Percentiles rank a stretch among this genome's conserved stretches.
phyloP scores from a whole-genome alignment of 768 basidiomycete genomes.

The Pleurotus djamor region DNA sequence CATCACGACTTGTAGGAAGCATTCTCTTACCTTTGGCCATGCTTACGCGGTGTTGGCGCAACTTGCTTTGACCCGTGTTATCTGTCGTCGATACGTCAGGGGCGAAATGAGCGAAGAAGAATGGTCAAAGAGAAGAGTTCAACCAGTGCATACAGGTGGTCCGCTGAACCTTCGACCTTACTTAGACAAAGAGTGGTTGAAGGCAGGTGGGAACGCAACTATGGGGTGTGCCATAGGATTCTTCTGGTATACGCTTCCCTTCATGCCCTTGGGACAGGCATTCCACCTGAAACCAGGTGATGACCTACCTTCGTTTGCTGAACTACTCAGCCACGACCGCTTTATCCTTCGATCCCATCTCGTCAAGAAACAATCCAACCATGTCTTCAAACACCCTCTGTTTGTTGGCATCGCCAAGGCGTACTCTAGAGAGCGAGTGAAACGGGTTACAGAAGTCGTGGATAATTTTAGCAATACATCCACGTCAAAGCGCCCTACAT shows the following conservation, averaged over 20 bases:
- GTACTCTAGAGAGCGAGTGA: slow-evolving; percentile 22
- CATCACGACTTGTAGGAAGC: slow-evolving; percentile 31
- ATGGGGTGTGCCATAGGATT: slow-evolving; percentile 41
- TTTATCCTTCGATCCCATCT: slow-evolving; percentile 42
- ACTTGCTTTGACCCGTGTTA: slow-evolving; percentile 47
- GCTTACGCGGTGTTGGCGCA: slow-evolving; percentile 49
- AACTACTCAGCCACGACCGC: slow-evolving; percentile 41
- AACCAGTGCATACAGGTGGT: slow-evolving; percentile 47
- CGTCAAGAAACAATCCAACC: slow-evolving; percentile 31
- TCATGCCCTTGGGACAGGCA: slow-evolving; percentile 38
- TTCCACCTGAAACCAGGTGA: slow-evolving; percentile 27
- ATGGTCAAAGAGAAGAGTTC: slow-evolving; percentile 47
- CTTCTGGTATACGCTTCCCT: slow-evolving; percentile 40
- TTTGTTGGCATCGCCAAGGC: slow-evolving; percentile 36
- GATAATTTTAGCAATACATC: slow-evolving; percentile 8
- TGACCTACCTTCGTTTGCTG: slow-evolving; percentile 33
- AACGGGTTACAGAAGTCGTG: slow-evolving; percentile 18
- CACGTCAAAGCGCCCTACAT: slow-evolving; percentile 11
- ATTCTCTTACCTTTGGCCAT: slow-evolving; percentile 48
- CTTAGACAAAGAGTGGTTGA: slow-evolving; percentile 44
- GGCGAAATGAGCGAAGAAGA: slow-evolving; percentile 49
- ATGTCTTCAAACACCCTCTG: slow-evolving; percentile 39
- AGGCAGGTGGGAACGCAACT: slow-evolving; percentile 39
- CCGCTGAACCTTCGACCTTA: slow-evolving; percentile 51
- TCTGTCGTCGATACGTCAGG: slow-evolving; percentile 41